Base-by-base conservation (phyloP, 805 yeast genomes). In the Candida morakotiae region DNA sequence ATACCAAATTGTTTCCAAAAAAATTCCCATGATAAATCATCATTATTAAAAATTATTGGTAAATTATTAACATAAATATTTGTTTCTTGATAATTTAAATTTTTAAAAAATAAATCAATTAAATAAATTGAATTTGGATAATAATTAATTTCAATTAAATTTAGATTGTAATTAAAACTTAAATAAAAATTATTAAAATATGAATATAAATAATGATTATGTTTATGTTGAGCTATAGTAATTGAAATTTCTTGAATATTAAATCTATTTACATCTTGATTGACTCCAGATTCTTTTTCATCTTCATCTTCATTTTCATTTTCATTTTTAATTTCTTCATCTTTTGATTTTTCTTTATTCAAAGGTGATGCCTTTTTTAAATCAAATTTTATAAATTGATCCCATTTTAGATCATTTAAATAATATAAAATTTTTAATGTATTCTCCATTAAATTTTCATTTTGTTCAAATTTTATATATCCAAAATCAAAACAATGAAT, bases 41-140 rank as follows among this genome's bases (percentile, higher is more conserved):
- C 64, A 54, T 84, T 87, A 35, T 63, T 67, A 54, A 81, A 75
- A 3, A 64, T 45, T 9, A 67, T 46, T 5, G 85, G 82, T 27
- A 85, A 58, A 51, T 79, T 77, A 42, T 79, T 82, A 24, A 85
- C 79, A 52, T 84, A 85, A 31, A 85, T 66, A 56, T 85, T 85
- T 4, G 87, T 77, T 47, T 82, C 87, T 53, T 81, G 87, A 46
- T 58, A 66, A 42, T 65, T 63, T 22, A 52, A 43, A 25, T 42
- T 37, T 39, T 55, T 55, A 25, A 51, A 36, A 35, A 56, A 59
- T 2, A 37, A 20, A 28, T 38, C 44, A 7, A 46, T 31, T 37
- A 45, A 27, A 31, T 34, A 37, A 28, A 41, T 38, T 9, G 46
- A 41, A 17, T 43, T 40, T 4, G 46, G 46, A 29, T 29, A 43